Evolutionary conservation across 148 eudicot species (phyloP), one percentile per base, ranked within the genome.

Genomic region (Nyssa sinensis): DNA sequence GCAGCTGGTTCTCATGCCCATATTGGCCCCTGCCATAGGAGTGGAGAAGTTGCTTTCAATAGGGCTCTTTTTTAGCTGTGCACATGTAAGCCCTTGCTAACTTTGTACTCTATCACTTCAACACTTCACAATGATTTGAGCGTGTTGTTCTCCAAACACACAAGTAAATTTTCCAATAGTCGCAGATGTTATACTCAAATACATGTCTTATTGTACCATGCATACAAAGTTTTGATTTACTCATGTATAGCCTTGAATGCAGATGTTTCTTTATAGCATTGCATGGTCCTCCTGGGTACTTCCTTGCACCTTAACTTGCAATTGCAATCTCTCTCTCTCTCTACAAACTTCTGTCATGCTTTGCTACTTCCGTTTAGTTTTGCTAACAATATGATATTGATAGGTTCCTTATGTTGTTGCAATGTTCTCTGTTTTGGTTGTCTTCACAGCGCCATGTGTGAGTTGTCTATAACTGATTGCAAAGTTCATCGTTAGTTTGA

Each of bases 1-100:
- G 80, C 87, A 94, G 98, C 83, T 94, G 74, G 67, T 89, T 74
- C 71, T 93, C 67, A 94, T 91, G 98, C 98, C 98, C 25, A 30
- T 88, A 27, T 71, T 94, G 78, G 82, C 85, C 73, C 94, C 94
- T 4, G 67, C 77, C 44, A 58, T 92, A 21, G 91, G 90, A 44
- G 98, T 91, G 61, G 84, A 85, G 64, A 88, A 79, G 75, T 79
- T 94, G 81, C 91, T 94, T 68, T 76, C 88, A 33, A 25, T 87
- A 7, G 97, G 97, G 17, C 85, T 94, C 55, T 61, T 91, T 63
- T 83, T 86, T 72, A 78, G 81, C 70, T 80, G 79, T 84, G 78
- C 84, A 73, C 86, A 84, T 75, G 97, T 91, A 85, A 34, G 84
- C 57, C 35, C n/a, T 73, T 5, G 14, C 44, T 59, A 68, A 21